Percentiles rank a stretch among this genome's conserved stretches.
phyloP scores from a whole-genome alignment of 2,329 filamentous ascomycete genomes.

The Mycosphaerella sp. region DNA sequence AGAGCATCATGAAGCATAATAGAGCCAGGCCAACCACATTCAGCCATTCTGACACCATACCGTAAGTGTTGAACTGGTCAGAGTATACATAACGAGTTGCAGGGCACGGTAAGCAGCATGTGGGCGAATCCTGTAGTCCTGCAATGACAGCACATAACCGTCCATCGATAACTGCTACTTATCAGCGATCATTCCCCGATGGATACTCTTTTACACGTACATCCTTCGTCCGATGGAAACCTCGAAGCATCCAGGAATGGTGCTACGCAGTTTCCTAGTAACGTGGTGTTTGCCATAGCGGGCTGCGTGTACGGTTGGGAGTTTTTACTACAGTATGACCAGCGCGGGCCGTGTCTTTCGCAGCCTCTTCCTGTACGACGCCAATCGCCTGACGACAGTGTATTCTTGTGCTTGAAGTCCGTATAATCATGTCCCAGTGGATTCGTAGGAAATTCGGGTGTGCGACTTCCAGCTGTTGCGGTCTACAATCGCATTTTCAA shows the following conservation, averaged over 20 bases:
- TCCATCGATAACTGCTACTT: constrained; percentile 44
- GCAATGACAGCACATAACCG: constrained; percentile 52
- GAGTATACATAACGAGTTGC: constrained; percentile 69
- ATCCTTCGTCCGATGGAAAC: constrained; percentile 59
- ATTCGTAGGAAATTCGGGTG: background rate
- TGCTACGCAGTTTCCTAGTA: constrained; percentile 53
- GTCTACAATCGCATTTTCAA: background rate
- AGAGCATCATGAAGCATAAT: constrained; percentile 68
- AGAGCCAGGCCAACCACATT: constrained; percentile 67
- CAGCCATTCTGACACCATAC: constrained; percentile 69
- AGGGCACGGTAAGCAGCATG: constrained; percentile 88
- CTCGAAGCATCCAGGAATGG: constrained; percentile 61
- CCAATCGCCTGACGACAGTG: background rate
- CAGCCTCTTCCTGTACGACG: background rate
- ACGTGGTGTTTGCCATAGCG: constrained; percentile 29
- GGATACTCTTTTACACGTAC: constrained; percentile 46
- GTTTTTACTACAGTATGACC: background rate
- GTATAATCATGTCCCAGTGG: background rate
- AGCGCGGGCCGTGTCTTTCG: constrained; percentile 8
- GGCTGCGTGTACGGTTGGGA: constrained; percentile 2
- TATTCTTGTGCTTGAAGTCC: background rate
- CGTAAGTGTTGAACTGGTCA: constrained; percentile 52
- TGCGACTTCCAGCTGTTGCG: background rate
- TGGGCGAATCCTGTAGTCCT: constrained; percentile 42
- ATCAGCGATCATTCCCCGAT: constrained; percentile 29